Evolutionary conservation across 2,329 filamentous ascomycete species (phyloP), one percentile per base, ranked within the genome.

Genomic region (Cryphonectria nitschkei): DNA sequence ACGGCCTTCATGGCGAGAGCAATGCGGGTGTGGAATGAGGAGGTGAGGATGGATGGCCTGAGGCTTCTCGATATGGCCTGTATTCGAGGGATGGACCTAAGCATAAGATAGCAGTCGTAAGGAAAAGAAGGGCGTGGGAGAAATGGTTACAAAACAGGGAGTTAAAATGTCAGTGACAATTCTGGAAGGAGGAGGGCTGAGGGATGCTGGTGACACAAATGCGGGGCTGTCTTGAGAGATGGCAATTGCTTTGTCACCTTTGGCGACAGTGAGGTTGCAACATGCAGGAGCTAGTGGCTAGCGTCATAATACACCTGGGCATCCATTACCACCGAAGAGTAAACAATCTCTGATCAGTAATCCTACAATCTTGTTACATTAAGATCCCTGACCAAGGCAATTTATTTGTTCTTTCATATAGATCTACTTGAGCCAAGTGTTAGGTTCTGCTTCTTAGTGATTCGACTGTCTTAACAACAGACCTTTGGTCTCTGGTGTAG

Each of bases 61-160:
- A 73, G 63, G 70, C 69, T 72, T 69, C 65, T 64, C 13, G 63
- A 50, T 19, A 73, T 61, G 68, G 72, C 69, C 69, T 72, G 68
- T 3, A 72, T 26, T 70, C 72, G 68, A 4, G 64, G 43, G 9
- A 67, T 41, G 14, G 70, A 52, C 62, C 65, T 66, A 14, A 70
- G 63, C 46, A 73, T 66, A 61, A 43, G 50, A 50, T n/a, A 9
- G 8, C 19, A 37, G 9, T 32, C 3, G 26, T n/a, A 68, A 13
- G 11, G 22, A 3, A 11, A 43, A 11, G 41, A n/a, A 19, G 26
- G 22, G 16, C 34, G 34, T 34, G 34, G 34, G 39, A 14, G n/a
- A 29, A 34, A 52, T 9, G 22, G 11, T 56, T 26, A 5, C 14
- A 58, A n/a, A 8, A 61, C 34, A 26, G 7, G 7, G 22, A 1